Conservation (phyloP, 225 moss, liverwort and hornwort genomes). For the Polytrichum commune region DNA sequence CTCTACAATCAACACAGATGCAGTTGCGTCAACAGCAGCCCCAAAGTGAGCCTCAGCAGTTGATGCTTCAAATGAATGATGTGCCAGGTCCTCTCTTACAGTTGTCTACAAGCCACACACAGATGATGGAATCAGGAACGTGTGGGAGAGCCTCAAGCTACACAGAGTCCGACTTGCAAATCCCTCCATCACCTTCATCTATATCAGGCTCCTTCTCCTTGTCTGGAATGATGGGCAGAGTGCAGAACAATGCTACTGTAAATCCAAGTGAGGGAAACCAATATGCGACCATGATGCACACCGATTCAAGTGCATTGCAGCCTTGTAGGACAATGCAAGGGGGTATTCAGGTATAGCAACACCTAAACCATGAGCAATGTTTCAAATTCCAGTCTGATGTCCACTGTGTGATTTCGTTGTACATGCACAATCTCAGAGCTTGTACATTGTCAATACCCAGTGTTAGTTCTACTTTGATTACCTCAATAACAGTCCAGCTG, state of each 20-base stretch:
- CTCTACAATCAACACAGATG: constrained; percentile 53
- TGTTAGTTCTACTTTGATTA: no score
- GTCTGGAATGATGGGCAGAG: constrained; percentile 71
- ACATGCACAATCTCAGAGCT: no score
- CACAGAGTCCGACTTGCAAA: constrained; percentile 68
- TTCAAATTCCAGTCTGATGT: no score
- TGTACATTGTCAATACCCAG: no score
- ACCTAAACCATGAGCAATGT: background rate
- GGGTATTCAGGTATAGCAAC: constrained; percentile 33
- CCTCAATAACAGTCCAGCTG: no score
- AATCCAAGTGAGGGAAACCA: constrained; percentile 58
- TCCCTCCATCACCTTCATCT: constrained; percentile 54
- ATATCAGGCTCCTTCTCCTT: constrained; percentile 65
- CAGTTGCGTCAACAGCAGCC: constrained; percentile 61
- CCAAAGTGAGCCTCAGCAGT: constrained; percentile 52
- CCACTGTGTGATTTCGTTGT: no score
- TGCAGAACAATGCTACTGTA: constrained; percentile 42
- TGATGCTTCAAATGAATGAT: constrained; percentile 64
- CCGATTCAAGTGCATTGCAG: constrained; percentile 58
- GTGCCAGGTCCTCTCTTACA: constrained; percentile 73
- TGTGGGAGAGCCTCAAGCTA: constrained; percentile 57
- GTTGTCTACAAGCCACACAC: constrained; percentile 72
- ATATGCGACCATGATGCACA: constrained; percentile 60
- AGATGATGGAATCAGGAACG: constrained; percentile 55
- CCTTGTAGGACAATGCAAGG: constrained; percentile 44